These are phyloP conservation scores for Exophiala lecanii-corni DNA, from an alignment of 2,329 filamentous ascomycete genomes.

Conservation along the genomic window DNA sequence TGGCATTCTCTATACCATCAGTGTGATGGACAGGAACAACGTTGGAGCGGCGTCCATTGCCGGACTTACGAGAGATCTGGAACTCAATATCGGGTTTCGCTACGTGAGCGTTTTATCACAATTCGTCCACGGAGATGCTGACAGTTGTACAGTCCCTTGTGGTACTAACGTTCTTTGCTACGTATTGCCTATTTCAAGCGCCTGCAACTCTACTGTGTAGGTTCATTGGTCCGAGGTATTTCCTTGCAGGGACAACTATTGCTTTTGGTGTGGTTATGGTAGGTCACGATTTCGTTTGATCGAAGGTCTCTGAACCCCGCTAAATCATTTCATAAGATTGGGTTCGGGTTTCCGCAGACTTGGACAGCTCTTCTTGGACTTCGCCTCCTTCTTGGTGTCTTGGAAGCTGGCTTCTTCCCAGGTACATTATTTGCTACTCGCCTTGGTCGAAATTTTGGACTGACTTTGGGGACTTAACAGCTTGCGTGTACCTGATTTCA, in stretches of 20 bases:
- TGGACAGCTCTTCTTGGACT: constrained; percentile 28
- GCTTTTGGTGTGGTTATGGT: constrained; percentile 42
- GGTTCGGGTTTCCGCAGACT: constrained; percentile 28
- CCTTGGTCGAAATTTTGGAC: no score
- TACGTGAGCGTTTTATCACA: constrained; percentile 15
- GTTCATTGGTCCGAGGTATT: constrained; percentile 50
- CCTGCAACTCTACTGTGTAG: constrained; percentile 65
- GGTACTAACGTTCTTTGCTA: constrained; percentile 68
- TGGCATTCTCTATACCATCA: constrained; percentile 67
- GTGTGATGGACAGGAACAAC: constrained; percentile 75
- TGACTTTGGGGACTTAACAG: no score
- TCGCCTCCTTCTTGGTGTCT: constrained; percentile 52
- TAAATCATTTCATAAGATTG: constrained; percentile 18
- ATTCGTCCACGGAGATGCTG: background rate
- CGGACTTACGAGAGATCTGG: constrained; percentile 36
- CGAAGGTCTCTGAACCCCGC: background rate
- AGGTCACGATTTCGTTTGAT: no score
- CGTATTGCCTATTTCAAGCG: constrained; percentile 67
- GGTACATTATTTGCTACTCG: constrained; percentile 30
- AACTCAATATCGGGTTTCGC: constrained; percentile 29
- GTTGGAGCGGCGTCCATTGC: constrained; percentile 69
- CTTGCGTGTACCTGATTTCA: constrained; percentile 62
- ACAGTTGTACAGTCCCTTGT: constrained; percentile 47
- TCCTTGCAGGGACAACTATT: constrained; percentile 31
- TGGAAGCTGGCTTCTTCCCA: constrained; percentile 66